Evolutionary conservation across 495 filamentous ascomycete species (phyloP), one percentile per base, ranked within the genome.

Genomic region (Penicillium chermesinum): DNA sequence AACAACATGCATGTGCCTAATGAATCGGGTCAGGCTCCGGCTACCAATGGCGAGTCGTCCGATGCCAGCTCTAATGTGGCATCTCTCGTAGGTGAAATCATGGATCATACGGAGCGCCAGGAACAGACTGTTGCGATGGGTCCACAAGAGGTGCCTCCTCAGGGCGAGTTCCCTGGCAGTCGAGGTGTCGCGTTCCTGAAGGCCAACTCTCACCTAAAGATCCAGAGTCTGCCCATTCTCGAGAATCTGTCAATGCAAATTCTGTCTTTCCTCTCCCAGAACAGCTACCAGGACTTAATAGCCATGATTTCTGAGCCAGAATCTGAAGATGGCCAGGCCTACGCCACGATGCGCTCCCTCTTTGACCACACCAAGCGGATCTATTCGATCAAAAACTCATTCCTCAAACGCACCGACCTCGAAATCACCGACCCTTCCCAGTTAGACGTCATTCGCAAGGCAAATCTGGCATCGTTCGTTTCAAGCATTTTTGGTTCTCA

Each of bases 381-480:
- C 2, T 95, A 94, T 59, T 88, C 83, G 2, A 74, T 80, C 15
- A 71, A 83, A 5, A 70, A 77, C 38, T 79, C 85, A 0, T 88
- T 95, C 37, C 80, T 95, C 8, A 80, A 81, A 20, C 74, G 83
- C 0, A 77, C 82, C 22, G 82, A 88, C 40, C 72, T 96, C 3
- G 84, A 88, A 30, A 78, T 93, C 41, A 74, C 74, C 7, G 82
- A 86, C 30, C 65, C 77, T 0, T 74, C 80, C 12, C 84, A 89
- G 50, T 70, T 86, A 16, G 85, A 86, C 42, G 85, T 85, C 16
- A 85, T 96, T 46, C 82, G 86, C 30, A 87, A 89, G 65, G 85
- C 89, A 2, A 96, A 96, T 53, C 71, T 96, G 43, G 90, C 89
- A 2, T 88, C 89, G 1, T 88, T 89, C 52, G 84, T 90, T 7